These are phyloP conservation scores for Fomitopsis schrenkii DNA, from an alignment of 1,284 basidiomycete genomes.

Conservation along the genomic window DNA sequence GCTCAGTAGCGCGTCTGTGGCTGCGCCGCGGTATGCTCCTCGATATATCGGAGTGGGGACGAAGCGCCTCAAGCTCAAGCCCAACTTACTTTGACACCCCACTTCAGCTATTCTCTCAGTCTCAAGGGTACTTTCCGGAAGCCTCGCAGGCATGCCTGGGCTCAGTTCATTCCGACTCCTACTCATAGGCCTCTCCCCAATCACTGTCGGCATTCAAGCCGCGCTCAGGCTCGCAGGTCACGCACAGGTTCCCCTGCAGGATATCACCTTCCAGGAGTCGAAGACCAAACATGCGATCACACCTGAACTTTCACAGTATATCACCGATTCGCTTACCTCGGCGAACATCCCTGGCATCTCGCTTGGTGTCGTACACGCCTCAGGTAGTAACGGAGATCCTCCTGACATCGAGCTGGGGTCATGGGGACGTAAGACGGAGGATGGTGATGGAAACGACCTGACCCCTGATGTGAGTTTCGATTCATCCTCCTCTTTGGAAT, in stretches of 20 bases:
- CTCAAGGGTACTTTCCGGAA: no score
- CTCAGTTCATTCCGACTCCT: no score
- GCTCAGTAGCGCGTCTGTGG: no score
- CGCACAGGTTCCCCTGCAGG: neutral
- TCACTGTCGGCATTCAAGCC: neutral
- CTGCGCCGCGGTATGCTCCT: no score
- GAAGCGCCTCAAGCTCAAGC: no score
- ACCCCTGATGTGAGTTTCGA: constrained; percentile 23
- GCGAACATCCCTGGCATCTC: constrained; percentile 22
- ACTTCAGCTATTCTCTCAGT: no score
- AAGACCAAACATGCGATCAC: constrained; percentile 12
- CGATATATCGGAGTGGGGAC: no score
- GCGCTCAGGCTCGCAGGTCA: neutral
- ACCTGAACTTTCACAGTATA: constrained; percentile 14
- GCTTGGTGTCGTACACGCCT: constrained; percentile 19
- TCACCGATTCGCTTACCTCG: constrained; percentile 13
- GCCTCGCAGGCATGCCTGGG: no score
- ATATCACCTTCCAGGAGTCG: neutral
- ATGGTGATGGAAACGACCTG: constrained; percentile 22
- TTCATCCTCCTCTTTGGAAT: neutral
- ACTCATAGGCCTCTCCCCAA: no score
- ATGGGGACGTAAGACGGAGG: constrained; percentile 27
- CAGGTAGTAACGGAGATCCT: neutral
- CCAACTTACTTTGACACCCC: no score
- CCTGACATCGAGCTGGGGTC: constrained; percentile 18